Conservation (phyloP, 1,284 basidiomycete genomes). For the Leccinum angustisporum region DNA sequence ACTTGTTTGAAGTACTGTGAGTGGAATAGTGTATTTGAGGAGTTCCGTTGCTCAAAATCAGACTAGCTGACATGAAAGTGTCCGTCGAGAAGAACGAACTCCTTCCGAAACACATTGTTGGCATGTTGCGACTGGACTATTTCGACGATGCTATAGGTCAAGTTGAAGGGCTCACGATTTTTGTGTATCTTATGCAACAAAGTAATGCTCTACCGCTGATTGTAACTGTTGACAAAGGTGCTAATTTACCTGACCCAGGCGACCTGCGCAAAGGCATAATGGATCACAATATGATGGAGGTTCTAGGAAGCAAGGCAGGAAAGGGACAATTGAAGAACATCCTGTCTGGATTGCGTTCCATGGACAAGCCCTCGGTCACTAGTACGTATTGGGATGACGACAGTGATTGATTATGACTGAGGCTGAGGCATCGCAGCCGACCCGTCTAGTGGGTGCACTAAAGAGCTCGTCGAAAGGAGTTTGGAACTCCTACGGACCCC, state of each 20-base stretch:
- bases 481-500: conserved; percentile 2
- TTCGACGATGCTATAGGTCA: conserved; percentile 16
- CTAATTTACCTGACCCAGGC: conserved; percentile 4
- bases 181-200: conserved; percentile 9
- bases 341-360: conserved; percentile 16
- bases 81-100: background rate
- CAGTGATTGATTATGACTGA: background rate
- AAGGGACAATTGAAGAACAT: conserved; percentile 1
- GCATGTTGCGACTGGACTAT: conserved; percentile 10
- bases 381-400: conserved; percentile 7
- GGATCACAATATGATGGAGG: conserved; percentile 8
- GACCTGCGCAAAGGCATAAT: conserved; percentile 6
- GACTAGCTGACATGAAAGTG: conserved; percentile 20
- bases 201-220: conserved; percentile 8
- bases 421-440: conserved; percentile 5
- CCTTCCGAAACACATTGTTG: conserved; percentile 9
- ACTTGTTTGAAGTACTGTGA: conserved; percentile 17
- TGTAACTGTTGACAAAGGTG: background rate
- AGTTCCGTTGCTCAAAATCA: background rate
- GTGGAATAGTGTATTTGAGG: background rate
- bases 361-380: conserved; percentile 17
- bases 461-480: background rate
- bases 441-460: conserved; percentile 4
- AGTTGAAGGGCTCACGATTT: conserved; percentile 14
- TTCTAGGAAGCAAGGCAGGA: conserved; percentile 19